These are phyloP conservation scores for Metarhizium brunneum DNA, from an alignment of 2,329 filamentous ascomycete genomes.

Conservation along the genomic window DNA sequence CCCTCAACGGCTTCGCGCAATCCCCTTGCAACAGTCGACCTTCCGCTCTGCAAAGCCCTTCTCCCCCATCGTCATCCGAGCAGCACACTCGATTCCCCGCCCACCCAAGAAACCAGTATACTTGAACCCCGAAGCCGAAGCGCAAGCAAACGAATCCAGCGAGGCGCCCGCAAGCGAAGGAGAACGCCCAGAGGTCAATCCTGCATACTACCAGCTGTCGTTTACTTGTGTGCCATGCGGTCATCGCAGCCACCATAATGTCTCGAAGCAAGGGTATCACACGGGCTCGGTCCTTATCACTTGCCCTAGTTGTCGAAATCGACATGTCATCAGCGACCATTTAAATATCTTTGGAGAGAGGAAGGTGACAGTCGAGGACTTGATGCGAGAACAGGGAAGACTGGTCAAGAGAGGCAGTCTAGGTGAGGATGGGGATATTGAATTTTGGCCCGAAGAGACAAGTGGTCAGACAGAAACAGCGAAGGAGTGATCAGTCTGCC, in stretches of 20 bases:
- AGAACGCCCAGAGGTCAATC: slow-evolving; percentile 18
- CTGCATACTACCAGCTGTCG: slow-evolving; percentile 74
- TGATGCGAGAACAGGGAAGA: slow-evolving; percentile 67
- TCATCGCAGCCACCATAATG: slow-evolving; percentile 68
- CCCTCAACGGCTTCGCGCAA: slow-evolving; percentile 9
- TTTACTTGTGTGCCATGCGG: slow-evolving; percentile 90
- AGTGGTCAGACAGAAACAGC: slow-evolving; percentile 3
- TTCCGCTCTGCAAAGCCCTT: slow-evolving; percentile 2
- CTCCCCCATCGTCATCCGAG: slow-evolving; percentile 14
- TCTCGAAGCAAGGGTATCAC: slow-evolving; percentile 95
- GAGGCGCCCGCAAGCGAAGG: slow-evolving; percentile 19
- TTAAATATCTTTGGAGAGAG: slow-evolving; percentile 67
- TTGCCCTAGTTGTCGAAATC: slow-evolving; percentile 76
- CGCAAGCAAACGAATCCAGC: slow-evolving; percentile 3
- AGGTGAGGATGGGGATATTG: slow-evolving; percentile 73
- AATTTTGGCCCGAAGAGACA: slow-evolving; percentile 76
- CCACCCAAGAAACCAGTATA: slow-evolving; percentile 11
- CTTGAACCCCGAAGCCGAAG: slow-evolving; percentile 4
- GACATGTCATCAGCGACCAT: slow-evolving; percentile 89
- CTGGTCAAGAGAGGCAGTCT: slow-evolving; percentile 63
- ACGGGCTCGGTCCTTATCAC: slow-evolving; percentile 80
- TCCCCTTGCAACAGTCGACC: slow-evolving; percentile 7
- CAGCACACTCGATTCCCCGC: slow-evolving; percentile 27
- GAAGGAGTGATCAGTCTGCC: background rate
- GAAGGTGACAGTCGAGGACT: slow-evolving; percentile 62